These are phyloP conservation scores for Chlamydomonas asymmetrica DNA, from an alignment of 139 green algal species.

Conservation along the genomic window DNA sequence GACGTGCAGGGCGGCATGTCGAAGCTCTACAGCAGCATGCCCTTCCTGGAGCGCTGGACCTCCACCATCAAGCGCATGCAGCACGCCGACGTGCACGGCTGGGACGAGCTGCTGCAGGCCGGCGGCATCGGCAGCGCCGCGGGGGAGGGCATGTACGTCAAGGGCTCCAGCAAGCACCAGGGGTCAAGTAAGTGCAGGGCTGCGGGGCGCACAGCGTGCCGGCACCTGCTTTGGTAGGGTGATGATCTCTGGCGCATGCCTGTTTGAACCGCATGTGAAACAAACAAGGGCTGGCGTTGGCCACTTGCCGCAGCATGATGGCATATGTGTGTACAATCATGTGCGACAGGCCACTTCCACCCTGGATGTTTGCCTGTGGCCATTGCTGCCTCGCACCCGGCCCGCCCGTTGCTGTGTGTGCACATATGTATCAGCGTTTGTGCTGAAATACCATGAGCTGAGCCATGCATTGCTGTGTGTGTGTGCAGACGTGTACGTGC, in stretches of 20 bases:
- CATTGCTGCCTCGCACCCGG: background rate
- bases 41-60: slow-evolving; percentile 5
- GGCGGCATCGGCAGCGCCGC: background rate
- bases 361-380: background rate
- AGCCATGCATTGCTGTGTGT: background rate
- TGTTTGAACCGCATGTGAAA: background rate
- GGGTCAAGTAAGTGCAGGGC: slow-evolving; percentile 8
- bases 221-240: too few species aligned
- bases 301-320: background rate
- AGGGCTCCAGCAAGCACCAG: slow-evolving; percentile 23
- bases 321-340: too few species aligned
- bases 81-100: slow-evolving; percentile 20
- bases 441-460: too few species aligned
- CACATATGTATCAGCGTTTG: background rate
- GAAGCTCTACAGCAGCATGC: slow-evolving; percentile 11
- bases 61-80: slow-evolving; percentile 18
- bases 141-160: slow-evolving; percentile 34
- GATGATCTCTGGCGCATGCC: background rate
- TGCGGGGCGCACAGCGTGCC: background rate
- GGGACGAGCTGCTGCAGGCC: slow-evolving; percentile 26
- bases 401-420: background rate
- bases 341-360: background rate
- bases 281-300: background rate
- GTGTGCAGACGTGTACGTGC: slow-evolving; percentile 24
- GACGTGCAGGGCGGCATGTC: background rate